Base-by-base conservation (phyloP, 345 rosid species). In the Noccaea caerulescens region DNA sequence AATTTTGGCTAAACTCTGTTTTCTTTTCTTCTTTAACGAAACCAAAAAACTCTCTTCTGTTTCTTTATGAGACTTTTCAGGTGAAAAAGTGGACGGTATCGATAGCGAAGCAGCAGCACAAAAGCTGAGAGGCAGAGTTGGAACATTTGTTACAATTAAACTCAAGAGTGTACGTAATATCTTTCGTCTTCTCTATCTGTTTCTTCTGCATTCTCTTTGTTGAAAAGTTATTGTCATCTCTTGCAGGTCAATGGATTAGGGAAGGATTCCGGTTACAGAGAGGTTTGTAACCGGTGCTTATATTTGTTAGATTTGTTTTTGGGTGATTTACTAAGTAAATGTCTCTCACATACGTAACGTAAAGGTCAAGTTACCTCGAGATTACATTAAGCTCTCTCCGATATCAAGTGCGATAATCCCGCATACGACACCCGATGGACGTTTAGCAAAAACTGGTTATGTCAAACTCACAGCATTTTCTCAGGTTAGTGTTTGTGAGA, bases 121-220 rank as follows among this genome's bases (percentile, higher is more conserved):
- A 77, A 92, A 82, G 79, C 96, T 92, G 52, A 88, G 98, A 80
- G 98, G 98, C 61, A 76, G 74, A 50, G 93, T 80, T 34, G 98
- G 96, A 72, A 89, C 98, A 59, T 80, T 83, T 1, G 96, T 92
- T 34, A 85, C 83, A 16, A 81, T 92, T 47, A 92, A 89, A 83
- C 68, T 92, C 32, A 87, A 82, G 64, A 83, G 71, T 50, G 96
- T 88, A 85, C 36, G 72, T 72, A 54, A 81, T 67, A 23, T 33
- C 45, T 8, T 23, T 18, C 1, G 12, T 59, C 51, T 47, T 58
- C 65, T 33, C n/a, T 33, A 25, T 39, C 10, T 0, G 7, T 27
- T 10, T 14, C 7, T 6, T 13, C 8, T 44, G 13, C 58, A 36
- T 25, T 54, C 1, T 46, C 47, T 64, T 47, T 30, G 58, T 64